Evolutionary conservation across 192 early-diverging fungal species (phyloP).

Genomic region (Phycomyces blakesleeanus): DNA sequence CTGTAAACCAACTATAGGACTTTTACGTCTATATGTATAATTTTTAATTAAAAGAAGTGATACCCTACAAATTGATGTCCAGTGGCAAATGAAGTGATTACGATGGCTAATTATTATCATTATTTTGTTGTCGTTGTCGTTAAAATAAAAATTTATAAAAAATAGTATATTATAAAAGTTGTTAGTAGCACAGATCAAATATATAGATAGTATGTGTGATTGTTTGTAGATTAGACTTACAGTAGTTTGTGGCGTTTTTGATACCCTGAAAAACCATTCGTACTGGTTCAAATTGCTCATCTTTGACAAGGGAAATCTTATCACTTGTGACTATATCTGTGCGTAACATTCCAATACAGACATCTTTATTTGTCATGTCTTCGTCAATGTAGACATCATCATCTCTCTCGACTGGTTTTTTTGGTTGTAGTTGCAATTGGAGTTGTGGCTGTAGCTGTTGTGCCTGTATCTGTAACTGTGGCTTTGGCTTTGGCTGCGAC

Average conservation of each 20-base stretch:
- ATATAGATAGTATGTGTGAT: too few relatives aligned
- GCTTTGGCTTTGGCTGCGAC: too few relatives aligned
- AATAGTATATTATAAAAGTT: too few relatives aligned
- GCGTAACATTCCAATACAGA: constrained; percentile 34
- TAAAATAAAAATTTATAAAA: background rate
- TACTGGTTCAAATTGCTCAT: constrained; percentile 30
- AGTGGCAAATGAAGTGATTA: too few relatives aligned
- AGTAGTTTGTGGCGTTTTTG: constrained; percentile 19
- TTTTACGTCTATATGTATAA: background rate
- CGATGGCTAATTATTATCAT: too few relatives aligned
- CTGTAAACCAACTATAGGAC: background rate
- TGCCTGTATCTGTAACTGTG: too few relatives aligned
- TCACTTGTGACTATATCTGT: constrained; percentile 31
- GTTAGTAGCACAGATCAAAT: too few relatives aligned
- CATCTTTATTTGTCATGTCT: constrained; percentile 19
- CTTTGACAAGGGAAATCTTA: constrained; percentile 18
- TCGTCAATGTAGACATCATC: constrained; percentile 32
- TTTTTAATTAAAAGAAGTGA: background rate
- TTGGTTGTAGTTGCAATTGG: background rate
- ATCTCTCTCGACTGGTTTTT: background rate
- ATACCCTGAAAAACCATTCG: constrained; percentile 25
- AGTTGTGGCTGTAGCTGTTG: background rate
- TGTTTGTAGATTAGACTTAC: constrained; percentile 14
- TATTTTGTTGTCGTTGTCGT: background rate
- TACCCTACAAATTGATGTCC: too few relatives aligned